These are phyloP conservation scores for Prunus mira DNA, from an alignment of 306 rosid genomes.

Conservation along the genomic window DNA sequence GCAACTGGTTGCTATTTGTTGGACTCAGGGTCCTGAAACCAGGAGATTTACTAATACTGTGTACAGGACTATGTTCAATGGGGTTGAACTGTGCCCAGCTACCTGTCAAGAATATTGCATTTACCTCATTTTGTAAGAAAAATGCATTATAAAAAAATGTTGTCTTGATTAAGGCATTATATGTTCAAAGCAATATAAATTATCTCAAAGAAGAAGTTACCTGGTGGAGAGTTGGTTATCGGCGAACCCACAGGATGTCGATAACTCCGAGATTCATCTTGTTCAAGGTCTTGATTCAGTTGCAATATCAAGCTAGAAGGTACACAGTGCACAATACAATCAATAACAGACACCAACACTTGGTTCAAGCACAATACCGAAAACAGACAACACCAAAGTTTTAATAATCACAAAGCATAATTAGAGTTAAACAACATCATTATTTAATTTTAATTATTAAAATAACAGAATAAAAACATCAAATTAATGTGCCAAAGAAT, in stretches of 20 bases:
- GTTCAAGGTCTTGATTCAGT: slow-evolving; percentile 81
- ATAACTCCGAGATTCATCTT: slow-evolving; percentile 64
- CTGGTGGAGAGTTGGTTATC: slow-evolving; percentile 81
- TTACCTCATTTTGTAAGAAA: slow-evolving; percentile 15
- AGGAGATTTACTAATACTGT: slow-evolving; percentile 62
- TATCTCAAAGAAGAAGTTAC: slow-evolving; percentile 34
- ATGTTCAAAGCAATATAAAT: slow-evolving; percentile 4
- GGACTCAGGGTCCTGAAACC: slow-evolving; percentile 55
- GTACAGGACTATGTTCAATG: slow-evolving; percentile 59
- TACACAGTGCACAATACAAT: background rate
- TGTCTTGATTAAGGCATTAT: slow-evolving; percentile 3
- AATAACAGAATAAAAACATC: background rate
- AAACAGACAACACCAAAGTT: background rate
- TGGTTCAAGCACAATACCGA: background rate
- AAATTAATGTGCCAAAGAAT: slow-evolving; percentile 1
- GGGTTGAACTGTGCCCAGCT: slow-evolving; percentile 82
- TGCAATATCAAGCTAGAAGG: slow-evolving; percentile 76
- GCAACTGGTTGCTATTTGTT: slow-evolving; percentile 50
- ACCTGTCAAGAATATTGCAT: slow-evolving; percentile 41
- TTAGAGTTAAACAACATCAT: background rate
- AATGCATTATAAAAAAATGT: background rate
- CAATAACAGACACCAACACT: slow-evolving; percentile 10
- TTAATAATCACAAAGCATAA: background rate
- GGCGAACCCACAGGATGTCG: slow-evolving; percentile 80
- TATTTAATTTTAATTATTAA: no score